These are phyloP conservation scores for Keithomyces neogunnii DNA, from an alignment of 2,329 filamentous ascomycete genomes.

Conservation along the genomic window DNA sequence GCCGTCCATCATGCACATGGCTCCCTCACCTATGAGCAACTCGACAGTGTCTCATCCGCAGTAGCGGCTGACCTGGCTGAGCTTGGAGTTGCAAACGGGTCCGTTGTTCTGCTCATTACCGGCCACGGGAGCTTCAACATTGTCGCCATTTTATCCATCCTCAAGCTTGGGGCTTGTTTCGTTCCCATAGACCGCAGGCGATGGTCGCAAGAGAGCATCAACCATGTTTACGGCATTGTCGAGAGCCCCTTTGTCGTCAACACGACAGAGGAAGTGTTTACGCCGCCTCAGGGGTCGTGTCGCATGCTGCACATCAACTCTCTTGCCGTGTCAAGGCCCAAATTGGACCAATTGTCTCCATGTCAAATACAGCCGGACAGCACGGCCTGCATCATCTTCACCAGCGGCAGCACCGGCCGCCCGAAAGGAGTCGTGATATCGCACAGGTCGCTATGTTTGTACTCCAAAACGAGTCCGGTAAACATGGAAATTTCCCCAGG, in stretches of 20 bases:
- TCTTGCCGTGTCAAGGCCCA: background rate
- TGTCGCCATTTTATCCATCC: slow-evolving; percentile 4
- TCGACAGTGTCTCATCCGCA: background rate
- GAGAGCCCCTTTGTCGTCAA: slow-evolving; percentile 5
- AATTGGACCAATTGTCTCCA: background rate
- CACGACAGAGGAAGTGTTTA: slow-evolving; percentile 4
- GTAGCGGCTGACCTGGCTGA: background rate
- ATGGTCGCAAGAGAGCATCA: slow-evolving; percentile 4
- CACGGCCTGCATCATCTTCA: slow-evolving; percentile 6
- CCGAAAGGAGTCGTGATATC: slow-evolving; percentile 6
- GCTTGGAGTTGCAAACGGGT: background rate
- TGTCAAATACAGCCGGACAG: background rate
- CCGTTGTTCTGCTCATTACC: slow-evolving; percentile 2
- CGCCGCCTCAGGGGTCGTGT: background rate
- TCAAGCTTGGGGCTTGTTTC: slow-evolving; percentile 6
- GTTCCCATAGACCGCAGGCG: slow-evolving; percentile 5
- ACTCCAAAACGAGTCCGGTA: slow-evolving; percentile 3
- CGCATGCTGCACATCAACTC: background rate
- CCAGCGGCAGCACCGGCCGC: slow-evolving; percentile 4
- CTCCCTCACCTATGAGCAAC: background rate
- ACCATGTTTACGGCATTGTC: slow-evolving; percentile 1
- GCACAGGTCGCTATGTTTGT: slow-evolving; percentile 4
- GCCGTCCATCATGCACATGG: slow-evolving; percentile 5
- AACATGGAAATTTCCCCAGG: slow-evolving; percentile 5
- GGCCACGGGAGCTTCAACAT: slow-evolving; percentile 5